phyloP scores from a whole-genome alignment of 2,329 filamentous ascomycete genomes.

The Macrophomina pseudophaseolina region DNA sequence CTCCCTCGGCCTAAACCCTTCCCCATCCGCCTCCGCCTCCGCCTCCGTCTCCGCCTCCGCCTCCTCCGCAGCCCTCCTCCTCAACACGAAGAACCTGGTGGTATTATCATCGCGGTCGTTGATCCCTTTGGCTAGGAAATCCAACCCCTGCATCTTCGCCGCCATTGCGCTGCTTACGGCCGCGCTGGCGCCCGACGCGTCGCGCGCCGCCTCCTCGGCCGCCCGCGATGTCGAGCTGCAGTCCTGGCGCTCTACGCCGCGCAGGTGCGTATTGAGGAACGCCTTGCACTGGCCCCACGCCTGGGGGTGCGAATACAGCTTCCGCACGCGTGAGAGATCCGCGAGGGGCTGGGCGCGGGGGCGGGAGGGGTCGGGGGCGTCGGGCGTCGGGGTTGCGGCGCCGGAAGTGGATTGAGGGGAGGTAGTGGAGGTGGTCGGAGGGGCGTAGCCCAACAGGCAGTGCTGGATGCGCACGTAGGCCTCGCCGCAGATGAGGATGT shows the following conservation, averaged over 20 bases:
- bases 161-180: slow-evolving; percentile 81
- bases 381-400: slow-evolving; percentile 57
- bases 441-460: slow-evolving; percentile 70
- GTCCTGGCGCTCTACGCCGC: slow-evolving; percentile 78
- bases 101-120: slow-evolving; percentile 77
- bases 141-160: slow-evolving; percentile 69
- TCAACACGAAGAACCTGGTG: slow-evolving; percentile 77
- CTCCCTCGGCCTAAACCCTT: slow-evolving; percentile 11
- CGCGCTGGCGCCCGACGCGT: slow-evolving; percentile 66
- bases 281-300: slow-evolving; percentile 88
- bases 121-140: slow-evolving; percentile 71
- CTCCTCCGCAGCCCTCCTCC: slow-evolving; percentile 33
- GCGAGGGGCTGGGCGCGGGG: slow-evolving; percentile 56
- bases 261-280: slow-evolving; percentile 74
- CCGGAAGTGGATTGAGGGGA: slow-evolving; percentile 38
- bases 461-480: slow-evolving; percentile 88
- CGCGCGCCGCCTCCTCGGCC: slow-evolving; percentile 72
- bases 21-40: neutral
- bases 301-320: slow-evolving; percentile 91
- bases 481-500: slow-evolving; percentile 80
- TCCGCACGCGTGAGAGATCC: slow-evolving; percentile 67
- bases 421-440: neutral
- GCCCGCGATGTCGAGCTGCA: slow-evolving; percentile 84
- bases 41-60: neutral
- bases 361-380: slow-evolving; percentile 51